Base-by-base conservation (phyloP, 1,139 yeast species). In the Groenewaldozyma sp. region DNA sequence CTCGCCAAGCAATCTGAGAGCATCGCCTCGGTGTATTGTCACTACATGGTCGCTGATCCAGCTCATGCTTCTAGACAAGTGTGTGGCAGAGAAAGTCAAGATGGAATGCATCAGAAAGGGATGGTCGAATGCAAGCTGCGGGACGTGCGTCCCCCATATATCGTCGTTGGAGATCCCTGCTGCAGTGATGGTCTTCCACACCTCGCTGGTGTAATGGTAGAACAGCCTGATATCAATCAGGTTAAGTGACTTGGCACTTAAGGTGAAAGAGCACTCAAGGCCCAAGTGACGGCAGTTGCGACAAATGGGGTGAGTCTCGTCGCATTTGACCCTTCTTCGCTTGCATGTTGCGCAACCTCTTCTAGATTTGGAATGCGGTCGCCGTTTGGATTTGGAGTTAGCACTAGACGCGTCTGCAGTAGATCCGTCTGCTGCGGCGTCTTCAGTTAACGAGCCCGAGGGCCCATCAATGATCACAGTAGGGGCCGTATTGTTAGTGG, bases 31-130 rank as follows among this genome's bases (percentile, higher is more conserved):
- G 60, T 88, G 96, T 39, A 78, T 72, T 0, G 94, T 84, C 7
- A 87, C 93, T 48, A 84, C 82, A 53, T 79, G 83, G 52, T 82
- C 94, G 9, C 56, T 56, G 42, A 83, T 67, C 0, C 88, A 87
- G 35, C 42, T 43, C 36, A 50, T 53, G 37, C 77, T 70, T 47
- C 94, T 65, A 4, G 93, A 77, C 37, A 88, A 64, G 62, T 88
- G 96, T 0, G 96, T 84, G 2, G 96, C 97, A 45, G 94, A 78
- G 53, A 88, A 83, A 13, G 95, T 94, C 41, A 88, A 65, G 2
- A 88, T 70, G 1, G 94, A 78, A 59, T 88, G 96, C 96, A 88
- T 87, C 49, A 88, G 65, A 53, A 84, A 87, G 14, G 95, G 95
- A 58, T 80, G 80, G 44, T 81, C 76, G 60, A 88, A 86, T 6